Evolutionary conservation across 108 stramenopile species (phyloP).

Genomic region (Skeletonema menzelii): DNA sequence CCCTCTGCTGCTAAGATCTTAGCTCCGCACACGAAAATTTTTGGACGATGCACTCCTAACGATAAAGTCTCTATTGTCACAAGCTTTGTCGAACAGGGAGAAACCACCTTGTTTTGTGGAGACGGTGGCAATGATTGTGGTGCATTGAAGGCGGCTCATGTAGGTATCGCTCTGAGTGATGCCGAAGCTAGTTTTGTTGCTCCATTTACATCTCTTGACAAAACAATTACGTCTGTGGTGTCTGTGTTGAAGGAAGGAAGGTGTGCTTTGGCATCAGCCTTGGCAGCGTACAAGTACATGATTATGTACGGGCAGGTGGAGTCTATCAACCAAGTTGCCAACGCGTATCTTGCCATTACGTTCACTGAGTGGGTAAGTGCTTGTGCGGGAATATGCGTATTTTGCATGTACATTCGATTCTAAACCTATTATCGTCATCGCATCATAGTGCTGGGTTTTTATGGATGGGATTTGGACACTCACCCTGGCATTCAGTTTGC

Average conservation of each 20-base stretch:
- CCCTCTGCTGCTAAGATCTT: constrained; percentile 35
- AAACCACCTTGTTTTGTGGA: constrained; percentile 66
- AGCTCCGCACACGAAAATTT: constrained; percentile 43
- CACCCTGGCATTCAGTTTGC: constrained; percentile 61
- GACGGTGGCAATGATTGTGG: constrained; percentile 73
- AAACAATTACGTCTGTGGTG: constrained; percentile 56
- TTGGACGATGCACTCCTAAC: constrained; percentile 64
- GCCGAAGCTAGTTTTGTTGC: constrained; percentile 70
- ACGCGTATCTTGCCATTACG: constrained; percentile 52
- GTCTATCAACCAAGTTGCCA: constrained; percentile 54
- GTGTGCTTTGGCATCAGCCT: constrained; percentile 63
- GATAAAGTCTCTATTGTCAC: constrained; percentile 64
- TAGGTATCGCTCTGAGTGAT: constrained; percentile 66
- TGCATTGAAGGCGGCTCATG: constrained; percentile 61
- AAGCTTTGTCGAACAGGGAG: constrained; percentile 55
- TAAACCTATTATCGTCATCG: background rate
- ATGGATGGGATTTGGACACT: constrained; percentile 69
- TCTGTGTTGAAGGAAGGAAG: constrained; percentile 69
- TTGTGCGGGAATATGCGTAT: too few relatives aligned
- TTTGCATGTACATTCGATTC: background rate
- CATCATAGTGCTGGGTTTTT: constrained; percentile 21
- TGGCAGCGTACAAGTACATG: constrained; percentile 64
- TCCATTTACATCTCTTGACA: constrained; percentile 74
- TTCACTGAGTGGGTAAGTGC: constrained; percentile 52
- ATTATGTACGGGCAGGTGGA: constrained; percentile 83